Evolutionary conservation across 108 stramenopile genomes (phyloP), one percentile per base, ranked within the genome.

Genomic region (Cylindrotheca fusiformis): DNA sequence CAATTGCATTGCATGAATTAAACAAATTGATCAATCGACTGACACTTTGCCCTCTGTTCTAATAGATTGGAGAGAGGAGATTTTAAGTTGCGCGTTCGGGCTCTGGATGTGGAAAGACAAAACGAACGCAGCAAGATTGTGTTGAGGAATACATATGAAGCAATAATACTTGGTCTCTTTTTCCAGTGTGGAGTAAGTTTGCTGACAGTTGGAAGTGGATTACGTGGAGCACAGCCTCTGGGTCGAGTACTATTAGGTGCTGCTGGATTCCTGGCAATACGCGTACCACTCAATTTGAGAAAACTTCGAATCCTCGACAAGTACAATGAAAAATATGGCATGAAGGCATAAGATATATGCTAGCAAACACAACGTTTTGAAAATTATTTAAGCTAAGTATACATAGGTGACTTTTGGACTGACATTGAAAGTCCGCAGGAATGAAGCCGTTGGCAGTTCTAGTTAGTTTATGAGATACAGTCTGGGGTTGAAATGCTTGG

Each of bases 51-150:
- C n/a, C n/a, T n/a, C n/a, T n/a, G n/a, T n/a, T n/a, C n/a, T n/a
- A n/a, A 8, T 30, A 77, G 91, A 48, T 65, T 96, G 41, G 97
- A 98, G 69, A 76, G 69, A 61, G 97, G 97, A 19, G 94, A 98
- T 48, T 87, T 98, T 55, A 96, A 94, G 72, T 78, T 96, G 1
- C 75, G 96, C 31, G 96, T 96, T 22, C 79, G 97, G 53, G 92
- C 95, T 8, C 68, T 94, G 50, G 95, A 97, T 65, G 85, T 93
- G 20, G 97, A 97, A 72, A 61, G 91, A 58, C 83, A 86, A 69
- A 82, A 94, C 46, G 84, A 93, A 26, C 60, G 94, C 54, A 84
- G 83, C 70, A 92, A 88, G 52, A 49, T 94, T 26, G 87, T 89
- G 30, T 90, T 94, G 63, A 75, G 77, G 52, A 94, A 91, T 55